Evolutionary conservation across 164 flowering plant species (phyloP), one percentile per base, ranked within the genome.

Genomic region (Euptelea pleiosperma): DNA sequence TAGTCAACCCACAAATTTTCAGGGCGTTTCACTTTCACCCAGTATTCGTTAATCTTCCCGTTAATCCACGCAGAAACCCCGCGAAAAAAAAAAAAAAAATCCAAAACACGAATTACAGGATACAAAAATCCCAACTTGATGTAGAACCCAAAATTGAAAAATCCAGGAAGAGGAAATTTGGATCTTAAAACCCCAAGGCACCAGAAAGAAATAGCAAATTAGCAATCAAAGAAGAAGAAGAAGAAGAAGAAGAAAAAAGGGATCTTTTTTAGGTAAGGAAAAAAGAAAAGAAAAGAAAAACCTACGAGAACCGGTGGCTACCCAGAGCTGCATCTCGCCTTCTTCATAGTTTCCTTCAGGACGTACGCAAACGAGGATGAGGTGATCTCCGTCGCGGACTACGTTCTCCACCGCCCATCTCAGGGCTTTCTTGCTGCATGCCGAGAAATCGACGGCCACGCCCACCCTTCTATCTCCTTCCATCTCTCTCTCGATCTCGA

Each of bases 321-420:
- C 84, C 98, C 98, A 89, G 54, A 92, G 98, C 77, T 85, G 93
- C 80, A 76, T 71, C 83, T 89, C 91, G 37, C 95, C 93, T 4
- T 60, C 70, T 43, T 91, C 96, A 51, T 82, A 83, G 52, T 71
- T 1, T 1, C 68, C 77, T 29, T 72, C 75, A 31, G 89, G 79
- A 0, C 67, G 83, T 5, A 89, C 70, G 46, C 70, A 73, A 26
- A 89, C 33, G 39, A 92, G 88, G 61, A 92, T 69, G 28, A 92
- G 85, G 56, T 84, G 79, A 70, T 92, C 96, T 1, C 91, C 96
- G 3, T 64, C 55, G 0, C 88, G 68, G n/a, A 73, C 71, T 4
- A 87, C 41, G 79, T 92, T 87, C 4, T 92, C 93, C 37, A 81
- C 68, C 2, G 95, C 88, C 95, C 95, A 92, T 58, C 19, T 64